Conservation (phyloP, 305 asterid genomes). For the Fraxinus velutina region DNA sequence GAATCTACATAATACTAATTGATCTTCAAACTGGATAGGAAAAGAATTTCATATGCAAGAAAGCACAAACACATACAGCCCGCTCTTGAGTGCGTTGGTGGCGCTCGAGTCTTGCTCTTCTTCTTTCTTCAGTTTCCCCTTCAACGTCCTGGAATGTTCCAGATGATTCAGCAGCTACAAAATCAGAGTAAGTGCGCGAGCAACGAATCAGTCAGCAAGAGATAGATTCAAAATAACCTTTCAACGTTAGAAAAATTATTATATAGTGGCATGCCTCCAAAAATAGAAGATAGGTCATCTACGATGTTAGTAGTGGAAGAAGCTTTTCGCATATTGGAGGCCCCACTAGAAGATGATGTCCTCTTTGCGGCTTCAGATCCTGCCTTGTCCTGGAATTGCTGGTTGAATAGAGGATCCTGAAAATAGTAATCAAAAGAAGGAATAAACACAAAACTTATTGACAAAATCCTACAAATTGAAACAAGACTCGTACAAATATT, state of each 20-base stretch:
- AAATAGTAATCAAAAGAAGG: conserved; percentile 20
- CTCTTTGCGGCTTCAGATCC: conserved; percentile 65
- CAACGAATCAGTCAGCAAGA: conserved; percentile 22
- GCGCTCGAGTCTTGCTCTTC: conserved; percentile 89
- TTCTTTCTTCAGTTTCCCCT: conserved; percentile 94
- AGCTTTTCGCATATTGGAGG: conserved; percentile 68
- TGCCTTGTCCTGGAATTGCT: conserved; percentile 55
- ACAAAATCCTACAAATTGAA: conserved; percentile 5
- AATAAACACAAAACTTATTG: background rate
- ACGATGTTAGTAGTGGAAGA: conserved; percentile 72
- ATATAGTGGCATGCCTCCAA: conserved; percentile 53
- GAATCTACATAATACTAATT: conserved; percentile 14
- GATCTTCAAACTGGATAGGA: conserved; percentile 14
- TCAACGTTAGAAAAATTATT: conserved; percentile 2
- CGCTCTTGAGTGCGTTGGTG: conserved; percentile 95
- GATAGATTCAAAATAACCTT: conserved; percentile 20
- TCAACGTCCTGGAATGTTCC: conserved; percentile 84
- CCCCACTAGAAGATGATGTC: conserved; percentile 53
- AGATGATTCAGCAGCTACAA: conserved; percentile 62
- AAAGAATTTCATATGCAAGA: conserved; percentile 16
- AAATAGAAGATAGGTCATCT: conserved; percentile 89
- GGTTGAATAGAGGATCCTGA: conserved; percentile 70
- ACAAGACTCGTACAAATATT: background rate
- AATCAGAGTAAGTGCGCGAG: conserved; percentile 29
- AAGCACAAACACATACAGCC: conserved; percentile 60